Percentiles rank a stretch among this genome's conserved stretches.
Evolutionary conservation across 2,329 filamentous ascomycete genomes (phyloP).

Genomic region (Cordyceps javanica): DNA sequence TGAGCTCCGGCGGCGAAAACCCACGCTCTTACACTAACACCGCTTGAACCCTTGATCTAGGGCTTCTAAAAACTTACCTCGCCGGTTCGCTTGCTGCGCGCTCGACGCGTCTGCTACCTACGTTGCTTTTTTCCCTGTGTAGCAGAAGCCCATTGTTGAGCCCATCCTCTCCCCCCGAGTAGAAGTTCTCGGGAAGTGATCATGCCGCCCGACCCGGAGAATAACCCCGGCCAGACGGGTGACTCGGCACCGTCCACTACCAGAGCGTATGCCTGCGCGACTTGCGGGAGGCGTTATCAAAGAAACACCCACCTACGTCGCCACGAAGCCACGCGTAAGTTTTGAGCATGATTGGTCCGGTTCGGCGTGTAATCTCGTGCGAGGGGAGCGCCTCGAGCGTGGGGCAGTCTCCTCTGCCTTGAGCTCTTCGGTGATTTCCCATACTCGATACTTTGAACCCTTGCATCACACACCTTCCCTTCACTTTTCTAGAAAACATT

Average conservation of each 20-base stretch:
- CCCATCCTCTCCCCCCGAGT: background rate
- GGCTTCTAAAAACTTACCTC: conserved; percentile 1
- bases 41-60: background rate
- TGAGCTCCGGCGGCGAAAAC: background rate
- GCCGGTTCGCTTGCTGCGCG: background rate
- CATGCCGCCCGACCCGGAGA: background rate
- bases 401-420: background rate
- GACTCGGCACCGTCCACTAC: background rate
- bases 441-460: background rate
- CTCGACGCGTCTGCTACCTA: background rate
- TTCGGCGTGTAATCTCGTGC: background rate
- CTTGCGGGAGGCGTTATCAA: conserved; percentile 22
- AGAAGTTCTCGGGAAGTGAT: background rate
- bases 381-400: background rate
- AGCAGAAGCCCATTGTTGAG: background rate
- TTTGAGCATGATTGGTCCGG: background rate
- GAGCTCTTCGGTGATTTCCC: background rate
- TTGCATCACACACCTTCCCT: no score
- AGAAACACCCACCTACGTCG: conserved; percentile 22
- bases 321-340: conserved; percentile 23
- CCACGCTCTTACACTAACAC: conserved; percentile 1
- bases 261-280: conserved; percentile 14
- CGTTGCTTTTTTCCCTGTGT: background rate
- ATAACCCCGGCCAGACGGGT: no score
- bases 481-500: background rate